Conservation (phyloP, 768 basidiomycete species). For the Tylopilus vinaceipallidus region DNA sequence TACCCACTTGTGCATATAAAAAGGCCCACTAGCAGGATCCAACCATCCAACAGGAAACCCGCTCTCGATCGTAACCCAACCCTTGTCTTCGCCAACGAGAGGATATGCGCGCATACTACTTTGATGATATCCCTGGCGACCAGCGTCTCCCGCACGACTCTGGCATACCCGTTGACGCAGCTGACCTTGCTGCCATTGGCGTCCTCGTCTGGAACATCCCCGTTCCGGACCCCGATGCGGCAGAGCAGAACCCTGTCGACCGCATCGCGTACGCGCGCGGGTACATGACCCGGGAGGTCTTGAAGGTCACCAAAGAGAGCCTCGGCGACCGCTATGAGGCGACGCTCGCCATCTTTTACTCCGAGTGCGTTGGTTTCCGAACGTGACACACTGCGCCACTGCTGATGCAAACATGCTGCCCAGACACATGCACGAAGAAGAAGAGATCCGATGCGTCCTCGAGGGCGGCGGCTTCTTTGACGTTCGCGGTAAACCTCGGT, state of each 20-base stretch:
- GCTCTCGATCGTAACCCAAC: too few relatives aligned
- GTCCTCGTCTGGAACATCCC: conserved; percentile 63
- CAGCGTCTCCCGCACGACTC: conserved; percentile 81
- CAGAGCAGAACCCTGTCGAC: conserved; percentile 44
- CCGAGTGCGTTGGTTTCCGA: conserved; percentile 80
- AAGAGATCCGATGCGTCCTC: conserved; percentile 89
- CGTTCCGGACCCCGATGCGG: conserved; percentile 38
- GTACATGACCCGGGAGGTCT: conserved; percentile 83
- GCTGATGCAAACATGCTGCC: neutral
- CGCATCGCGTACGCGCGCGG: conserved; percentile 63
- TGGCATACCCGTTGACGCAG: conserved; percentile 47
- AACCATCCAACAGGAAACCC: too few relatives aligned
- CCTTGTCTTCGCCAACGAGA: too few relatives aligned
- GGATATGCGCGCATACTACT: conserved; percentile 75
- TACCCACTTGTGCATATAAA: too few relatives aligned
- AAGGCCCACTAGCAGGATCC: too few relatives aligned
- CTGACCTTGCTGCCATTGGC: conserved; percentile 53
- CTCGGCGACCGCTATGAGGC: conserved; percentile 81
- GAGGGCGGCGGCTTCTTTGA: conserved; percentile 90
- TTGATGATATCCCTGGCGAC: conserved; percentile 71
- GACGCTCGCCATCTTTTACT: conserved; percentile 80
- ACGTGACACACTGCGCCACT: too few relatives aligned
- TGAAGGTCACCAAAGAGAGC: conserved; percentile 74
- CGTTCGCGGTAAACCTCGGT: conserved; percentile 64
- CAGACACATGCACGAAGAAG: conserved; percentile 94